Base-by-base conservation (phyloP, 495 filamentous ascomycete species). In the Aspergillus olivimuriae region DNA sequence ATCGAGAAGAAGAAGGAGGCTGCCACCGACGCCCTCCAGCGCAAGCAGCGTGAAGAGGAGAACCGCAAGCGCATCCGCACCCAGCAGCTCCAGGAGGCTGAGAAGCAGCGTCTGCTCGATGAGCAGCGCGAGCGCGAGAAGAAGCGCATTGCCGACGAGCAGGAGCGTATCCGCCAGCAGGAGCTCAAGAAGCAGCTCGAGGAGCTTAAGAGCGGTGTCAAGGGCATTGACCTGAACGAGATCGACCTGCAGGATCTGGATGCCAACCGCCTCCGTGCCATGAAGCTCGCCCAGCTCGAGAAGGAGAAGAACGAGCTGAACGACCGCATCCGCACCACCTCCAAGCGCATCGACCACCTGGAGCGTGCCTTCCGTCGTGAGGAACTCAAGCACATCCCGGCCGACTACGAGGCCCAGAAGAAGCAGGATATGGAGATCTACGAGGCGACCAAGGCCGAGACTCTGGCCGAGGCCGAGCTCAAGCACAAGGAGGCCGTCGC, bases 1-100 rank as follows among this genome's bases (percentile, higher is more conserved):
- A 98, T 98, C 55, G 84, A 95, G 56, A 90, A 92, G 74, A 89
- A 91, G 73, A 97, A 97, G 72, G 89, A 95, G 57, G 82, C 86
- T 48, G 89, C 90, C 15, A 87, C 88, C 31, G 84, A 86, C 53
- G 80, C 87, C 31, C 73, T 88, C 26, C 86, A 91, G 44, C 78
- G 80, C 57, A 87, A 84, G 63, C 90, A 96, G 62, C 89, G 89
- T 53, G 94, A 97, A 65, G 87, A 91, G 61, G 89, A 90, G 39
- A 84, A 82, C 44, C 79, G 80, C 61, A 94, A 91, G 72, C 77
- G 82, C 44, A 72, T 88, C 37, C 82, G 85, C 47, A 85, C 86
- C 48, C 87, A 94, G 64, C 84, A 92, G 50, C 69, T 89, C 36
- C 82, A 86, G 60, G 87, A 91, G 52, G 88, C 88, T 28, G 92